Conservation (phyloP, 257 asterid genomes). For the Cruciata laevipes region DNA sequence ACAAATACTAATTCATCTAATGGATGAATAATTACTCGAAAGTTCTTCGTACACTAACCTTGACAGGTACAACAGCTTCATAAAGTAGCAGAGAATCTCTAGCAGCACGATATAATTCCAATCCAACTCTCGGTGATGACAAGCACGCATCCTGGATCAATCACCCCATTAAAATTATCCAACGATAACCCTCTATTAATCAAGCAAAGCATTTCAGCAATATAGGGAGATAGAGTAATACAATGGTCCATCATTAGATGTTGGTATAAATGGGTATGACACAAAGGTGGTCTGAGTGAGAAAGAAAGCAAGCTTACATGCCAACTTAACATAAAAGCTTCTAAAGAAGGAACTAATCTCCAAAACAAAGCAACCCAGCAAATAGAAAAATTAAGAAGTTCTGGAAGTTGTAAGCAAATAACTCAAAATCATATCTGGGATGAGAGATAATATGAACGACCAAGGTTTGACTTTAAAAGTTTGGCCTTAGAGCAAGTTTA, state of each 20-base stretch:
- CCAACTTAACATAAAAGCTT: neutral
- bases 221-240: neutral
- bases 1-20: neutral
- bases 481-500: no score
- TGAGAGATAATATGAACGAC: neutral
- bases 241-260: no score
- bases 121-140: constrained; percentile 77
- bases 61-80: constrained; percentile 84
- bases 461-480: no score
- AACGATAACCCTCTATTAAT: neutral
- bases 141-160: constrained; percentile 72
- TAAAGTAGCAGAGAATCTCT: constrained; percentile 79
- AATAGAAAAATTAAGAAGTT: no score
- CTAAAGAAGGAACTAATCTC: no score
- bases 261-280: no score
- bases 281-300: neutral
- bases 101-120: constrained; percentile 81
- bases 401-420: no score
- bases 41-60: constrained; percentile 47
- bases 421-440: neutral
- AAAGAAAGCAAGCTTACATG: neutral
- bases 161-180: constrained; percentile 16
- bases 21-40: neutral
- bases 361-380: no score
- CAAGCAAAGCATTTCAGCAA: neutral